Base-by-base conservation (phyloP, 202 grass and related monocot genomes). In the Zoysia matrella region DNA sequence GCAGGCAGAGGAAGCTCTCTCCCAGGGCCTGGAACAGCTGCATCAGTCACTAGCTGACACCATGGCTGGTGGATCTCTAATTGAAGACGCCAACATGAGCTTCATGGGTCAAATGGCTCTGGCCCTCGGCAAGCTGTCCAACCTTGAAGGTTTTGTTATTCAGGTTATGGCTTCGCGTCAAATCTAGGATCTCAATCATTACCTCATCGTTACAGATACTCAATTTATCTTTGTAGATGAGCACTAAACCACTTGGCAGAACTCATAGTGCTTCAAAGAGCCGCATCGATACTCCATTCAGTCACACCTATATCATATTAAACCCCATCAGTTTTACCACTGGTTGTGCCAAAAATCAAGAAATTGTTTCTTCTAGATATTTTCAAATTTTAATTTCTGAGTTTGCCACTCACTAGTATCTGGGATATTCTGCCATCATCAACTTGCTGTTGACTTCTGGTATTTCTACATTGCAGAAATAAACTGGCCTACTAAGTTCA, bases 1-100 rank as follows among this genome's bases (percentile, higher is more conserved):
- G 55, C 90, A 98, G 83, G 90, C 95, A 56, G 95, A 98, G 82
- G 95, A 98, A 87, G 92, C 95, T 69, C 92, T 98, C n/a, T 91
- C 86, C 4, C 95, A 98, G 83, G 95, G 95, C 44, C 85, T 93
- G 16, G 92, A 98, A 52, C 90, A 93, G 66, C 88, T 98, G 73
- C 85, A 91, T 69, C 92, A 90, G 53, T 95, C 92, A 13, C 77
- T 94, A 44, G 75, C 88, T 45, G 79, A 86, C 9, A 93, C 90
- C 0, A 87, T 94, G 50, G 82, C 90, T 7, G 76, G 80, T 16
- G 92, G 87, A 14, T 84, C 85, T 60, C 60, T 91, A 65, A 67
- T 75, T 1, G 89, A 90, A 11, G 81, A 84, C 10, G 16, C 76
- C 52, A 76, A 84, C 66, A 72, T 85, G 71, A 94, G 72, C 78